Percentiles rank a stretch among this genome's conserved stretches.
Evolutionary conservation across 352 stramenopile genomes (phyloP).

Genomic region (Phytophthora pisi): DNA sequence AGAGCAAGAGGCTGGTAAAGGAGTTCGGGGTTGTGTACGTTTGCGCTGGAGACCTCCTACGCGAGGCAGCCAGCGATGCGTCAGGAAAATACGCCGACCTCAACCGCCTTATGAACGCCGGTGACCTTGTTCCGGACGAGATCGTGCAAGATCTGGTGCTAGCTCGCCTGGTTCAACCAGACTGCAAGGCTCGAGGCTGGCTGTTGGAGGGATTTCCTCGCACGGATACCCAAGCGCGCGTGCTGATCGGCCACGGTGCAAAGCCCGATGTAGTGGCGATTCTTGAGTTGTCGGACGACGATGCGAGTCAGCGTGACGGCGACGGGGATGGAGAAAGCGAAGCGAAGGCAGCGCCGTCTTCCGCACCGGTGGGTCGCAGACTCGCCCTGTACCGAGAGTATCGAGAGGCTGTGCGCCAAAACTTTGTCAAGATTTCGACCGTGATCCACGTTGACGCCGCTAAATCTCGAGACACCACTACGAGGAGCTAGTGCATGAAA

Average conservation of each 20-base stretch:
- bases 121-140: slow-evolving; percentile 92
- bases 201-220: slow-evolving; percentile 95
- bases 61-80: slow-evolving; percentile 78
- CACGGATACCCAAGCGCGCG: slow-evolving; percentile 90
- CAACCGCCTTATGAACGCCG: slow-evolving; percentile 86
- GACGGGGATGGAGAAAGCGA: slow-evolving; percentile 85
- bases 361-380: slow-evolving; percentile 33
- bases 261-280: slow-evolving; percentile 91
- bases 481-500: slow-evolving; percentile 48
- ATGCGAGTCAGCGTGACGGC: slow-evolving; percentile 80
- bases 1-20: slow-evolving; percentile 90
- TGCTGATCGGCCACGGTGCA: slow-evolving; percentile 80
- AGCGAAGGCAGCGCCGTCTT: slow-evolving; percentile 1
- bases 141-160: slow-evolving; percentile 91
- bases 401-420: slow-evolving; percentile 74
- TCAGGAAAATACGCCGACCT: slow-evolving; percentile 68
- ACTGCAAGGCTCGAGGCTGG: slow-evolving; percentile 91
- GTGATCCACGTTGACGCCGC: slow-evolving; percentile 77
- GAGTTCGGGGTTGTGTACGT: slow-evolving; percentile 93
- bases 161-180: slow-evolving; percentile 77
- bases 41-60: slow-evolving; percentile 93
- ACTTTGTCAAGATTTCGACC: slow-evolving; percentile 72
- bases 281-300: slow-evolving; percentile 91
- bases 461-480: slow-evolving; percentile 46
- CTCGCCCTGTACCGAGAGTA: slow-evolving; percentile 84